These are phyloP conservation scores for Fusarium penzigii DNA, from an alignment of 2,329 filamentous ascomycete genomes.

Conservation along the genomic window DNA sequence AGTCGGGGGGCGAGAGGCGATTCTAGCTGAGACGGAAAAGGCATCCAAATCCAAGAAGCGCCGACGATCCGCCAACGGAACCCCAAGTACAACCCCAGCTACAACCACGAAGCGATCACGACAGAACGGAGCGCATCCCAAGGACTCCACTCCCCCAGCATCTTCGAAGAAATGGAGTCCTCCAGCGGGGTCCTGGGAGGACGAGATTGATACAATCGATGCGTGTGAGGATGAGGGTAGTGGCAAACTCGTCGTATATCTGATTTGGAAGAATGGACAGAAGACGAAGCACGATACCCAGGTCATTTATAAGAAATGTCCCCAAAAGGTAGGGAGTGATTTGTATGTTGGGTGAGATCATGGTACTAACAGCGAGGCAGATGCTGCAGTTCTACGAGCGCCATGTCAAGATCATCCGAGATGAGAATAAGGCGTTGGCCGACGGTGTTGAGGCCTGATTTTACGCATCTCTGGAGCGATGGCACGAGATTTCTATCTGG, in stretches of 20 bases:
- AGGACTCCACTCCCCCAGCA: slow-evolving; percentile 49
- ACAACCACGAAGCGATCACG: slow-evolving; percentile 44
- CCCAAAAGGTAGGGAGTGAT: slow-evolving; percentile 64
- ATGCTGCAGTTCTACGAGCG: slow-evolving; percentile 63
- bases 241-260: slow-evolving; percentile 64
- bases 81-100: slow-evolving; percentile 32
- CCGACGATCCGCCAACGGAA: slow-evolving; percentile 45
- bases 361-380: slow-evolving; percentile 34
- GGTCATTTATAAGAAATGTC: slow-evolving; percentile 73
- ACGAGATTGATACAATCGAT: slow-evolving; percentile 69
- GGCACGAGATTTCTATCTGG: too few relatives aligned
- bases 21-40: slow-evolving; percentile 52
- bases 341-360: background rate
- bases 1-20: slow-evolving; percentile 63
- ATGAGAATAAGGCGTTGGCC: slow-evolving; percentile 29
- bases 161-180: slow-evolving; percentile 59
- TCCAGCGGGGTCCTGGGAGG: slow-evolving; percentile 76
- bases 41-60: slow-evolving; percentile 60
- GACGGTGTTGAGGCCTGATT: slow-evolving; percentile 18
- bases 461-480: too few relatives aligned
- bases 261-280: slow-evolving; percentile 72
- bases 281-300: slow-evolving; percentile 73
- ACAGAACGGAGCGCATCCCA: slow-evolving; percentile 52
- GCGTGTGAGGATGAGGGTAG: slow-evolving; percentile 67
- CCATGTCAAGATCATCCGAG: slow-evolving; percentile 55